Percentiles rank a stretch among this genome's conserved stretches.
These are phyloP conservation scores for Cladosporium sp. DNA, from an alignment of 2,329 filamentous ascomycete genomes.

Conservation along the genomic window DNA sequence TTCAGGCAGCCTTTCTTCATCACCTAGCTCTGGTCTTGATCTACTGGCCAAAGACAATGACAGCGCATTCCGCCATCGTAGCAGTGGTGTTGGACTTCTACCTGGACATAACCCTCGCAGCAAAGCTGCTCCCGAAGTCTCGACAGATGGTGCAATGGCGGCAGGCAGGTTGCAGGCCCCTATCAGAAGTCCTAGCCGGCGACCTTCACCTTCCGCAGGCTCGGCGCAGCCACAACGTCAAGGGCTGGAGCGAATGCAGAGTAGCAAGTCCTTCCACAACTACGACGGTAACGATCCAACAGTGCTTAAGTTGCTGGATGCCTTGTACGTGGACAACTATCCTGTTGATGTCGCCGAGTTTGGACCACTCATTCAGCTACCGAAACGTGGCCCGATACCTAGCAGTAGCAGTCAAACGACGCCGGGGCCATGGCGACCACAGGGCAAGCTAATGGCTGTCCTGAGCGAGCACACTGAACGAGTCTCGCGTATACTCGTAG, in stretches of 20 bases:
- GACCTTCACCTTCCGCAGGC: slow-evolving; percentile 34
- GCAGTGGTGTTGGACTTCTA: slow-evolving; percentile 63
- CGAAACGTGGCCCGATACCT: slow-evolving; percentile 55
- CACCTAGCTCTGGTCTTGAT: slow-evolving; percentile 37
- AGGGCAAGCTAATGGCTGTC: slow-evolving; percentile 80
- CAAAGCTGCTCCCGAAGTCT: slow-evolving; percentile 66
- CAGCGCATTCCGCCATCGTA: slow-evolving; percentile 49
- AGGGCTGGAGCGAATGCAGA: slow-evolving; percentile 26
- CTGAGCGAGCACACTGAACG: slow-evolving; percentile 84
- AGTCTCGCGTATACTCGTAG: slow-evolving; percentile 77
- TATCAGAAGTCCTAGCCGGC: slow-evolving; percentile 31
- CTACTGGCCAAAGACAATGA: slow-evolving; percentile 37
- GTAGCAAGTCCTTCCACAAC: slow-evolving; percentile 58
- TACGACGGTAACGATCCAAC: slow-evolving; percentile 76
- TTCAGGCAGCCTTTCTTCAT: slow-evolving; percentile 39
- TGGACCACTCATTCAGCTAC: slow-evolving; percentile 76
- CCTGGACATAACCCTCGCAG: slow-evolving; percentile 53
- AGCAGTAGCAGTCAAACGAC: slow-evolving; percentile 37
- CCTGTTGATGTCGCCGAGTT: slow-evolving; percentile 65
- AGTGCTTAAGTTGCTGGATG: slow-evolving; percentile 69
- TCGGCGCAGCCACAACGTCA: slow-evolving; percentile 26
- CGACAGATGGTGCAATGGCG: slow-evolving; percentile 64
- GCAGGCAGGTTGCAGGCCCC: slow-evolving; percentile 65
- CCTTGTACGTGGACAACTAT: slow-evolving; percentile 73
- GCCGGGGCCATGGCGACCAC: slow-evolving; percentile 76